Percentiles rank a stretch among this genome's conserved stretches.
Evolutionary conservation across 306 rosid genomes (phyloP).

Genomic region (Fragaria vesca): DNA sequence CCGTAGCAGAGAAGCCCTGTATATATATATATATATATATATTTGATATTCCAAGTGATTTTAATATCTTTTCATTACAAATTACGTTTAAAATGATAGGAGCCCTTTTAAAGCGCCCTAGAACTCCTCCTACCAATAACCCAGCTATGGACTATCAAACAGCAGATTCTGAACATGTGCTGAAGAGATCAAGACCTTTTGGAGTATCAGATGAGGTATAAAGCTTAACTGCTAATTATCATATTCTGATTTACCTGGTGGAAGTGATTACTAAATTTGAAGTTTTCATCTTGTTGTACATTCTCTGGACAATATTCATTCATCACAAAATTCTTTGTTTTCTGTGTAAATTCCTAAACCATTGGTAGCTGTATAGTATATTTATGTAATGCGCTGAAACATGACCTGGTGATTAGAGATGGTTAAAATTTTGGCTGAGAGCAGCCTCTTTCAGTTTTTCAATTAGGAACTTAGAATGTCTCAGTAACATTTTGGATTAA

Average conservation of each 20-base stretch:
- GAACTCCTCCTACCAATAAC: slow-evolving; percentile 94
- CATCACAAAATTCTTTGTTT: neutral
- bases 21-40: too few relatives aligned
- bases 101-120: slow-evolving; percentile 92
- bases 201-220: slow-evolving; percentile 88
- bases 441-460: neutral
- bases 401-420: neutral
- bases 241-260: slow-evolving; percentile 20
- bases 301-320: neutral
- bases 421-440: neutral
- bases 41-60: slow-evolving; percentile 15
- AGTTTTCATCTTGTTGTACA: neutral
- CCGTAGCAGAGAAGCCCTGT: too few relatives aligned
- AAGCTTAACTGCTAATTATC: slow-evolving; percentile 18
- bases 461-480: neutral
- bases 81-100: slow-evolving; percentile 38
- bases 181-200: slow-evolving; percentile 93
- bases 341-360: neutral
- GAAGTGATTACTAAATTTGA: slow-evolving; percentile 22
- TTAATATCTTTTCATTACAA: neutral
- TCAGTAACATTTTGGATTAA: neutral
- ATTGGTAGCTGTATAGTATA: neutral
- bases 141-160: slow-evolving; percentile 96
- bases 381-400: neutral
- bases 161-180: slow-evolving; percentile 91